Base-by-base conservation (phyloP, 768 basidiomycete genomes). In the Rhizopogon rudus region DNA sequence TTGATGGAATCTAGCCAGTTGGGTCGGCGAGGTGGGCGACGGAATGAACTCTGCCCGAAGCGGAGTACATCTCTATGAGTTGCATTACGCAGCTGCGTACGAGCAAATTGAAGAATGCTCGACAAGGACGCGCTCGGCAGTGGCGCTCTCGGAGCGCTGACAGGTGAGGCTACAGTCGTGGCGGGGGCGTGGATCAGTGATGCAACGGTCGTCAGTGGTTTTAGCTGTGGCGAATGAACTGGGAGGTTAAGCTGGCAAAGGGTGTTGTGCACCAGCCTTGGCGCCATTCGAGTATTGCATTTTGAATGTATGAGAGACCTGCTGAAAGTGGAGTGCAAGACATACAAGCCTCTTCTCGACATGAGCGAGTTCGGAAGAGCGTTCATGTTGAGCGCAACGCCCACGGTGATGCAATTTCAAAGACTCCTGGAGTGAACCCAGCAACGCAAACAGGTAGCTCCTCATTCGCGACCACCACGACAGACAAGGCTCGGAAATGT, bases 1-100 rank as follows among this genome's bases (percentile, higher is more conserved):
- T 88, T 82, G 3, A 90, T 74, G 2, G 69, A 66, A 63, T 88
- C 77, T 37, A 89, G 55, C 64, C 69, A 66, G 63, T 61, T 54
- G 3, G 60, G 67, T 44, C 66, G 68, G 55, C 54, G 54, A 17
- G 52, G 52, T 37, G 20, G 52, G 5, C 37, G 50, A 22, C 28
- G 40, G 12, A 68, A 59, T 9, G 69, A 61, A 7, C 56, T 5
- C 31, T 49, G 25, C 22, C 55, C 52, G 13, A 42, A 51, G 8
- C 54, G 62, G 17, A 16, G 17, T 16, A 44, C 0, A 12, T 65
- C 62, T 12, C 61, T 61, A 28, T 71, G 67, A 3, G 70, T 59
- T 25, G 69, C 69, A 33, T 60, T 61, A 17, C 40, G 25, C 2
- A 55, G 5, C 31, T 33, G 44, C 1, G 68, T 55, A 49, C 48